These are phyloP conservation scores for Pseudogymnoascus pannorum DNA, from an alignment of 2,329 filamentous ascomycete species.

Conservation along the genomic window DNA sequence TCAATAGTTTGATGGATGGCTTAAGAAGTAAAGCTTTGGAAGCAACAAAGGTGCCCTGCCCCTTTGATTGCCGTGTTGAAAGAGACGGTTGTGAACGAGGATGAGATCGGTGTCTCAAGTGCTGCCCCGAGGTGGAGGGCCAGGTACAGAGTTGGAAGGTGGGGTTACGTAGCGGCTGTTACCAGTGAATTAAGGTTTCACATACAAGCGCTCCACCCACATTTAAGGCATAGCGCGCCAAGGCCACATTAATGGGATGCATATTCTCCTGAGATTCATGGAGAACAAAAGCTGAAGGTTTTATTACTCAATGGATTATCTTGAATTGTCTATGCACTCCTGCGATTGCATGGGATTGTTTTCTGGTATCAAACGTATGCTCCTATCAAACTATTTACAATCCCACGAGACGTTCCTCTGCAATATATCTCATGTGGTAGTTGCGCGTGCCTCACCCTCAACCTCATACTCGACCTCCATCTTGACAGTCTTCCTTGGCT, in stretches of 20 bases:
- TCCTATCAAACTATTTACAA: not conserved
- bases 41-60: not conserved
- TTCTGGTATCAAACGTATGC: conserved; percentile 8
- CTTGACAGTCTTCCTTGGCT: conserved; percentile 46
- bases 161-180: conserved; percentile 8
- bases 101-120: not conserved
- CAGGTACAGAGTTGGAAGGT: conserved; percentile 3
- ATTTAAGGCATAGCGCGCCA: conserved; percentile 5
- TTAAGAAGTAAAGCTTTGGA: conserved; percentile 1
- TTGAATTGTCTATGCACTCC: not conserved
- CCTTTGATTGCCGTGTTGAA: not conserved
- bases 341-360: not conserved
- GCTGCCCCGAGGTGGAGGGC: not conserved
- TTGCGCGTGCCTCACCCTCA: conserved; percentile 43
- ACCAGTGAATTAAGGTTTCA: conserved; percentile 3
- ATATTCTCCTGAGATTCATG: not conserved
- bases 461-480: conserved; percentile 73
- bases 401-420: not conserved
- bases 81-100: not conserved
- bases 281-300: not conserved
- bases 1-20: not conserved
- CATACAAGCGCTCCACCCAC: not conserved
- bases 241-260: conserved; percentile 2
- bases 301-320: not conserved
- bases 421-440: conserved; percentile 25